Conservation (phyloP, 2,329 filamentous ascomycete species). For the Ophiostoma ips region DNA sequence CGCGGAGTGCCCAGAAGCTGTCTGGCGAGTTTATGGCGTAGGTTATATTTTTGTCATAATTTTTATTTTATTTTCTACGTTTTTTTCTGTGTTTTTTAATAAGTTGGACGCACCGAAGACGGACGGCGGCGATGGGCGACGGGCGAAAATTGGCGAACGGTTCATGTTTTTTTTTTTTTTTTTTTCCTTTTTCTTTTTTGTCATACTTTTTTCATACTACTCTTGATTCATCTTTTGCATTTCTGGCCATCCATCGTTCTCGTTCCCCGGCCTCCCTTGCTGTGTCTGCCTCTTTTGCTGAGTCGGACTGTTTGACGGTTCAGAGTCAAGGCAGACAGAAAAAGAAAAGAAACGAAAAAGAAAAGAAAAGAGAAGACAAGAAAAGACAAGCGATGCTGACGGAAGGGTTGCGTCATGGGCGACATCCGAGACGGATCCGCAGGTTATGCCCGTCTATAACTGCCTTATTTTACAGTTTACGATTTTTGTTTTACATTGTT, state of each 20-base stretch:
- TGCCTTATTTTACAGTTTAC: too few species aligned
- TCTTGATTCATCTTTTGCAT: neutral
- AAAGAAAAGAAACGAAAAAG: too few species aligned
- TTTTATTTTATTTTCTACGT: neutral
- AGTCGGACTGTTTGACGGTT: neutral
- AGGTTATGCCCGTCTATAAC: too few species aligned
- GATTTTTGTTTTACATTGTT: too few species aligned
- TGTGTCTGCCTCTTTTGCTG: neutral
- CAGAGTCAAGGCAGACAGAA: slow-evolving; percentile 7
- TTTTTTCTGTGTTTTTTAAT: neutral
- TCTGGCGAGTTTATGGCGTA: slow-evolving; percentile 28
- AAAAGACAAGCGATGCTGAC: too few species aligned
- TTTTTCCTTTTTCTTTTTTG: neutral
- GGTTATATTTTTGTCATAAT: neutral
- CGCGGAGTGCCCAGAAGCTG: slow-evolving; percentile 60
- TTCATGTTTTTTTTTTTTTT: neutral
- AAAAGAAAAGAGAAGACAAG: neutral
- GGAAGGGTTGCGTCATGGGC: too few species aligned
- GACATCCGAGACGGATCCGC: neutral
- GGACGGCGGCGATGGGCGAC: neutral
- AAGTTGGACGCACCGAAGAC: neutral
- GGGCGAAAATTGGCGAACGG: slow-evolving; percentile 4
- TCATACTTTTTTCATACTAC: neutral
- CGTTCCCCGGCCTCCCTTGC: too few species aligned
- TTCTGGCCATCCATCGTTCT: neutral